A percentile compares a stretch with the other conserved stretches of the same genome.
These are phyloP conservation scores for Fusarium denticulatum DNA, from an alignment of 2,329 filamentous ascomycete genomes.

Conservation along the genomic window DNA sequence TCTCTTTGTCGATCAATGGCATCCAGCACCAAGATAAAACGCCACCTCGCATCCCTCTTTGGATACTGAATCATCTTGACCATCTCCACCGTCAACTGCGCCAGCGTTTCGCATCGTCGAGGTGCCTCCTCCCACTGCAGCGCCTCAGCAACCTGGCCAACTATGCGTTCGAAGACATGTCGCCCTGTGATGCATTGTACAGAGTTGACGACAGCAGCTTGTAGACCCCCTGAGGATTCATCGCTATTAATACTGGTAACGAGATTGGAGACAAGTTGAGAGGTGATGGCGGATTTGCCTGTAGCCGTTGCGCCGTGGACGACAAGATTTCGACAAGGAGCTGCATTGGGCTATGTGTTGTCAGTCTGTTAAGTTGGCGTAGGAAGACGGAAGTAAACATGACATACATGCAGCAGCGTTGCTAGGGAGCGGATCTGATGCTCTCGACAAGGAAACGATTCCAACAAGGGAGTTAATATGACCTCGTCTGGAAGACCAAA, in stretches of 20 bases:
- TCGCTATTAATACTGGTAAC: constrained; percentile 28
- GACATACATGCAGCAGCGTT: constrained; percentile 63
- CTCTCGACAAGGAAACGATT: constrained; percentile 66
- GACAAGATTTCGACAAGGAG: constrained; percentile 78
- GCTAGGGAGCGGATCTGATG: constrained; percentile 67
- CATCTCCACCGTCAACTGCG: constrained; percentile 78
- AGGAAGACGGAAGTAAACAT: constrained; percentile 35
- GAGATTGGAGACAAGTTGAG: constrained; percentile 53
- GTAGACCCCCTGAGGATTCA: constrained; percentile 49
- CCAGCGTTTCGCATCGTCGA: constrained; percentile 81
- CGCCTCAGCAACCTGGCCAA: constrained; percentile 67
- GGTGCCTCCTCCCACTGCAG: constrained; percentile 60
- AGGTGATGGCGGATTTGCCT: constrained; percentile 80
- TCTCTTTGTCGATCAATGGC: constrained; percentile 87
- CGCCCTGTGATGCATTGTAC: constrained; percentile 81
- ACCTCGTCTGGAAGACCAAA: constrained; percentile 65
- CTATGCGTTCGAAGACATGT: constrained; percentile 78
- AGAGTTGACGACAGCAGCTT: constrained; percentile 72
- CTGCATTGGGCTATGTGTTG: constrained; percentile 65
- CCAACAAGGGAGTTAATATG: constrained; percentile 56
- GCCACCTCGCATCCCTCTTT: constrained; percentile 52
- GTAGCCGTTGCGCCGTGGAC: constrained; percentile 87
- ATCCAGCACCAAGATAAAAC: constrained; percentile 88
- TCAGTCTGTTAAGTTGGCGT: not conserved
- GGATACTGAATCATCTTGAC: constrained; percentile 67